Percentiles rank a stretch among this genome's conserved stretches.
These are phyloP conservation scores for Diospyros lotus DNA, from an alignment of 148 eudicot genomes.

Conservation along the genomic window DNA sequence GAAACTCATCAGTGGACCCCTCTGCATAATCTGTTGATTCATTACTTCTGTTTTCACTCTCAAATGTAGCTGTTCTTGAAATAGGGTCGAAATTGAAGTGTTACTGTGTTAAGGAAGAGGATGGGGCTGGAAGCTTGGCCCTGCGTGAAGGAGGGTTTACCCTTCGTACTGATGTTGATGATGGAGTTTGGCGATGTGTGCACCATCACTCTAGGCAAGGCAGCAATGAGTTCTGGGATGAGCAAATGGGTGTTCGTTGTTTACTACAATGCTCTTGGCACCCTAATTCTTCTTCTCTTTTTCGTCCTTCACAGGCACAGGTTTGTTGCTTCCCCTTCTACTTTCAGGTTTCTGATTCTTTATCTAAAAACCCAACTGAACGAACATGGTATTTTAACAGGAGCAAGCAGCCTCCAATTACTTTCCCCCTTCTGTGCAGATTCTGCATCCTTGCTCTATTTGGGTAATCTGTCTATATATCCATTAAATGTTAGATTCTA, in stretches of 20 bases:
- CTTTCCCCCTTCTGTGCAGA: constrained; percentile 41
- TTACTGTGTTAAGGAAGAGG: not conserved
- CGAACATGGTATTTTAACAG: constrained; percentile 12
- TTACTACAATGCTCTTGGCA: constrained; percentile 51
- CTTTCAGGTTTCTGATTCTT: not conserved
- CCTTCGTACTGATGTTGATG: constrained; percentile 44
- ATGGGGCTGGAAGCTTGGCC: constrained; percentile 10
- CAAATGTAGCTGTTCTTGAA: too few species aligned
- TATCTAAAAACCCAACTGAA: not conserved
- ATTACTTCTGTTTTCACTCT: too few species aligned
- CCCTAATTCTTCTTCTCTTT: constrained; percentile 40
- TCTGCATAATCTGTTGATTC: too few species aligned
- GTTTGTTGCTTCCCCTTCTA: constrained; percentile 15
- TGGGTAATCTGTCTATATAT: constrained; percentile 33
- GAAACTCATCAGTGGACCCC: too few species aligned
- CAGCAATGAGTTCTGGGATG: constrained; percentile 56
- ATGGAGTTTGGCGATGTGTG: constrained; percentile 48
- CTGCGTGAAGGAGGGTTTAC: constrained; percentile 17
- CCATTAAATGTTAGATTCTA: not conserved
- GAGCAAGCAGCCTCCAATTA: constrained; percentile 39
- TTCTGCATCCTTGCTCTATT: constrained; percentile 50
- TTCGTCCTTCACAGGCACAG: constrained; percentile 29
- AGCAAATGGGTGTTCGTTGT: constrained; percentile 53
- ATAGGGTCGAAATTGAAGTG: too few species aligned
- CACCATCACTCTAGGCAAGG: constrained; percentile 45